Evolutionary conservation across 129 eudicot species (phyloP), one percentile per base, ranked within the genome.

Genomic region (Gnaphalium uliginosum): DNA sequence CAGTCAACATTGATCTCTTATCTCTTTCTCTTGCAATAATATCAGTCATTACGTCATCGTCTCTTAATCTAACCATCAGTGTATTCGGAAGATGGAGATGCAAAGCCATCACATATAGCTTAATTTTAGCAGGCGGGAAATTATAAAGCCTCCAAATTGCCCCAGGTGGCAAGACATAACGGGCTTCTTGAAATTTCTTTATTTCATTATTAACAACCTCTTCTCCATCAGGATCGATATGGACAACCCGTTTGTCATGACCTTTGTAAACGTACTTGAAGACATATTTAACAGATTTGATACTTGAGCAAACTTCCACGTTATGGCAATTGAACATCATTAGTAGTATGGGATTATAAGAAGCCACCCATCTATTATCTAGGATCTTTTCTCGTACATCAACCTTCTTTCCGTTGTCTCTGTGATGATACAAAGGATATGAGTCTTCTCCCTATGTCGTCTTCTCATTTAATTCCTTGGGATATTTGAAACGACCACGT

Each of bases 291-390:
- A 56, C 25, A 0, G 61, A 56, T 17, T 17, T 56, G 3, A 56
- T n/a, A 56, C 61, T 56, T 19, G 61, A 73, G 35, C 81, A 78
- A 1, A 68, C 59, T 30, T 79, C 83, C 4, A 79, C 78, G 15
- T 75, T 79, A 24, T 79, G 87, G 32, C 84, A 83, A 29, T 79
- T 48, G 68, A 19, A 79, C 68, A 54, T 65, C 11, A 22, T 17
- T 0, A 77, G 19, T 4, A 80, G 24, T 4, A 22, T 57, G 0
- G 80, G 85, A 23, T 72, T 73, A 30, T 80, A 84, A 1, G 85
- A 85, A 1, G 81, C 68, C 0, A 84, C 82, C 77, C 74, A 80
- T 19, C 62, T 39, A 29, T 83, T 79, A 24, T 83, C 71, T 0
- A 79, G 33, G 1, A 0, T 0, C 0, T 4, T 24, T 7, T 29